Conservation (phyloP, 108 stramenopile genomes). For the Cyclotella baltica region DNA sequence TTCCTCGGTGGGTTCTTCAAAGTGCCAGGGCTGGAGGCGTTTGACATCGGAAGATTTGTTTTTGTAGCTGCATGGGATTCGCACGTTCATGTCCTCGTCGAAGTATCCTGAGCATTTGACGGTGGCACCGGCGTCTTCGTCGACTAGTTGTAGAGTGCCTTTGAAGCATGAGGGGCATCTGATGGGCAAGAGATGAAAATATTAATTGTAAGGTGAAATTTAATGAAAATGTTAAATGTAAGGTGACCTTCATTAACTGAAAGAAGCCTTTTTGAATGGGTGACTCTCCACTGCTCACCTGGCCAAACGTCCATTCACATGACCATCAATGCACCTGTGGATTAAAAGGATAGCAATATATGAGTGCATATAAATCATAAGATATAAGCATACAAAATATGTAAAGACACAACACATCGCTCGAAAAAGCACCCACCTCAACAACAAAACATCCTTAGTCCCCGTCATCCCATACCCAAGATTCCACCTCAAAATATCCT, state of each 20-base stretch:
- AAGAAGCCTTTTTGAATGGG: too few species aligned
- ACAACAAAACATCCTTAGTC: conserved; percentile 69
- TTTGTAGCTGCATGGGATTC: conserved; percentile 32
- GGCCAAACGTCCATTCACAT: conserved; percentile 74
- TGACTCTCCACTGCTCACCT: conserved; percentile 8
- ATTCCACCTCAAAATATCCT: conserved; percentile 83
- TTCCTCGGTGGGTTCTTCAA: conserved; percentile 65
- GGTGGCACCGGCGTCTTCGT: conserved; percentile 56
- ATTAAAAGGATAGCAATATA: too few species aligned
- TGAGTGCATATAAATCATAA: too few species aligned
- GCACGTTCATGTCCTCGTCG: conserved; percentile 61
- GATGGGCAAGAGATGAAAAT: background rate
- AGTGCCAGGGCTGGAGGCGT: conserved; percentile 51
- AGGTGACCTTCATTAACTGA: too few species aligned
- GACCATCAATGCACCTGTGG: conserved; percentile 73
- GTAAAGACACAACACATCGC: background rate
- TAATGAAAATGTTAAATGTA: too few species aligned
- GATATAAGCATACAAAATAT: background rate
- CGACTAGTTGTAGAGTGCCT: conserved; percentile 66
- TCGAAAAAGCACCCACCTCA: conserved; percentile 23
- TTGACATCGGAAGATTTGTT: conserved; percentile 13
- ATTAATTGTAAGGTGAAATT: background rate
- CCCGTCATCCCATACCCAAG: conserved; percentile 62
- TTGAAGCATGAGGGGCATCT: conserved; percentile 66
- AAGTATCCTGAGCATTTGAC: conserved; percentile 67